These are phyloP conservation scores for Wickerhamiella shivajii DNA, from an alignment of 805 yeast species.

Conservation along the genomic window DNA sequence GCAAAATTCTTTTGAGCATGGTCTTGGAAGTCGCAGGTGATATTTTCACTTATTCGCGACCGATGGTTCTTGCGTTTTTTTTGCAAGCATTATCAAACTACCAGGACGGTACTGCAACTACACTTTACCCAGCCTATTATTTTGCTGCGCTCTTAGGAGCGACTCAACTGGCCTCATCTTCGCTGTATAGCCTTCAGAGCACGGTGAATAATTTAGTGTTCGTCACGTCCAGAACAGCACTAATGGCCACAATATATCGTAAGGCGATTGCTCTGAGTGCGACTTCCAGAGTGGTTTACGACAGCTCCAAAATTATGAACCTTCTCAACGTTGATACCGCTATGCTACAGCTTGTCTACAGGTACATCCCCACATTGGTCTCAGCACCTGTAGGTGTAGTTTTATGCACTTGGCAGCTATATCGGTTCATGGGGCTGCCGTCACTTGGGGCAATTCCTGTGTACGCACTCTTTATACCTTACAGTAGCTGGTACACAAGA, in stretches of 20 bases:
- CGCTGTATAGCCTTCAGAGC: slow-evolving; percentile 1
- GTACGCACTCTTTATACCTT: slow-evolving; percentile 58
- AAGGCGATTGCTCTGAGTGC: slow-evolving; percentile 49
- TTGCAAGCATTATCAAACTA: slow-evolving; percentile 7
- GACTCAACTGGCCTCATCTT: slow-evolving; percentile 6
- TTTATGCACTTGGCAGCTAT: slow-evolving; percentile 61
- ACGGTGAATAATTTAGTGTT: slow-evolving; percentile 7
- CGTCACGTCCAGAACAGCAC: slow-evolving; percentile 11
- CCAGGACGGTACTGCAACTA: not conserved
- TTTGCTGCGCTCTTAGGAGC: slow-evolving; percentile 7
- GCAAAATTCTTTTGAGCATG: not conserved
- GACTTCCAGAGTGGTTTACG: slow-evolving; percentile 38
- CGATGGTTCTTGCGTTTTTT: slow-evolving; percentile 11
- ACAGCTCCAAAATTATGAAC: slow-evolving; percentile 72
- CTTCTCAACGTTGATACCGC: slow-evolving; percentile 61
- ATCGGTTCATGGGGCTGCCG: slow-evolving; percentile 55
- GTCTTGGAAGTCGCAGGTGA: slow-evolving; percentile 6
- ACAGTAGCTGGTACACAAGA: slow-evolving; percentile 38
- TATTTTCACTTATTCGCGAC: slow-evolving; percentile 12
- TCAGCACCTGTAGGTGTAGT: slow-evolving; percentile 86
- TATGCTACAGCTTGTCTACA: slow-evolving; percentile 50
- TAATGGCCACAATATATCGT: slow-evolving; percentile 51
- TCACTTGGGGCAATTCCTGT: slow-evolving; percentile 93
- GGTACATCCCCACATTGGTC: slow-evolving; percentile 70
- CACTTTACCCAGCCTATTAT: slow-evolving; percentile 4